Base-by-base conservation (phyloP, 2,329 filamentous ascomycete species). In the Diaporthe humulicola region DNA sequence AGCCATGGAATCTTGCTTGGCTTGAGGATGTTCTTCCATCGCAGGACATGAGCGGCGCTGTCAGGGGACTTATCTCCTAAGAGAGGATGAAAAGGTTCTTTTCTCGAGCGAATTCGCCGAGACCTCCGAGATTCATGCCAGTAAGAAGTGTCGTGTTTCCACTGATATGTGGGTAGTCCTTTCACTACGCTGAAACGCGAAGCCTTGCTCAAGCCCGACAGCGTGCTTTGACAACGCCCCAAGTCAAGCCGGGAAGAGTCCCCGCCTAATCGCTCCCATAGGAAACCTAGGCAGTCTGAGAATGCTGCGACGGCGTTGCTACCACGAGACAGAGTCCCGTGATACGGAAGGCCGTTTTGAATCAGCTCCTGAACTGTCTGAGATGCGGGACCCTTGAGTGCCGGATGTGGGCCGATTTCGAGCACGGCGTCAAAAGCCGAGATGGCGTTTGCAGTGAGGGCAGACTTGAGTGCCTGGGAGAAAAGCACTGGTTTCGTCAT, bases 331-430 rank as follows among this genome's bases (percentile, higher is more conserved):
- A 82, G 60, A 3, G 77, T 69, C 4, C 80, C 80, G 1, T 75
- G 66, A n/a, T 82, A 82, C 0, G 81, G 77, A 0, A 80, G n/a
- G 2, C 25, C 38, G 1, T 76, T 73, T 14, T 61, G 60, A 10
- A 75, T 54, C 1, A 72, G 66, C 0, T 75, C 73, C 0, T 78
- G 61, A 4, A 22, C 79, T 77, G 78, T 84, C 61, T 86, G 81
- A 2, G 77, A 79, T 0, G 83, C 76, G 0, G 86, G 86, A 0
- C 82, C 83, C 69, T 84, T 83, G 0, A 87, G 81, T 0, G 86
- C 85, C 0, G 85, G 82, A 64, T 83, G 81, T 8, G 82, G 81
- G 0, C 82, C 82, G 12, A 84, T 48, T 58, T 84, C 82, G 9
- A 84, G 36, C 0, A 77, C 73, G 3, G 79, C 40, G 40, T 69